Percentiles rank a stretch among this genome's conserved stretches.
Conservation (phyloP, 2,329 filamentous ascomycete species). For the Gnomoniopsis sp. region DNA sequence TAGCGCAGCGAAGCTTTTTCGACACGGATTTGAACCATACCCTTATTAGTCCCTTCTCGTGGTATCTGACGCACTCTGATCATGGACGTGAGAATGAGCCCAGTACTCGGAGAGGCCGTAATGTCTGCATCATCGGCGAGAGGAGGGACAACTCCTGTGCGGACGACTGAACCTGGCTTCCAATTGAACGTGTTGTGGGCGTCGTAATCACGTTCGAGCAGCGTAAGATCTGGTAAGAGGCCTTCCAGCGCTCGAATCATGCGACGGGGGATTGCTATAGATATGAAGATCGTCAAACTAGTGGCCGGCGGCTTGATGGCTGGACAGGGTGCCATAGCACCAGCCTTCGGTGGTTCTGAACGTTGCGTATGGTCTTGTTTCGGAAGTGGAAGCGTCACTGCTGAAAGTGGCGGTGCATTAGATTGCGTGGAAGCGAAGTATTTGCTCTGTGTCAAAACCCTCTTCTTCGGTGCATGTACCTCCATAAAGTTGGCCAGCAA, state of each 20-base stretch:
- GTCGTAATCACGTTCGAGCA: slow-evolving; percentile 28
- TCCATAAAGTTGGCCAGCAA: slow-evolving; percentile 26
- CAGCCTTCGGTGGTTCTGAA: not conserved
- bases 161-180: slow-evolving; percentile 20
- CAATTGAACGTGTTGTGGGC: slow-evolving; percentile 21
- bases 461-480: slow-evolving; percentile 23
- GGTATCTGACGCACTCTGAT: slow-evolving; percentile 70
- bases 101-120: slow-evolving; percentile 64
- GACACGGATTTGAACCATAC: slow-evolving; percentile 54
- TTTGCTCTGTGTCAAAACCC: slow-evolving; percentile 20
- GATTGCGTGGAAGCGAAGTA: slow-evolving; percentile 14
- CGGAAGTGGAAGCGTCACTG: not conserved
- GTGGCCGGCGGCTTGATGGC: slow-evolving; percentile 12
- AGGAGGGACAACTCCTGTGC: slow-evolving; percentile 27
- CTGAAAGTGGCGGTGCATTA: not conserved
- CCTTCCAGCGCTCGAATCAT: slow-evolving; percentile 19
- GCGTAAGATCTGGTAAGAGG: slow-evolving; percentile 22
- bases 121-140: slow-evolving; percentile 66
- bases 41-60: slow-evolving; percentile 49
- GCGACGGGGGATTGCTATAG: slow-evolving; percentile 19
- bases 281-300: slow-evolving; percentile 24
- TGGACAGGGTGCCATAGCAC: slow-evolving; percentile 14
- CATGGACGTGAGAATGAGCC: slow-evolving; percentile 67
- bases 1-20: slow-evolving; percentile 55
- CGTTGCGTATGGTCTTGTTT: not conserved